A percentile compares a stretch with the other conserved stretches of the same genome.
Evolutionary conservation across 208 protist species (phyloP).

Genomic region (Acanthamoeba culbertsoni): DNA sequence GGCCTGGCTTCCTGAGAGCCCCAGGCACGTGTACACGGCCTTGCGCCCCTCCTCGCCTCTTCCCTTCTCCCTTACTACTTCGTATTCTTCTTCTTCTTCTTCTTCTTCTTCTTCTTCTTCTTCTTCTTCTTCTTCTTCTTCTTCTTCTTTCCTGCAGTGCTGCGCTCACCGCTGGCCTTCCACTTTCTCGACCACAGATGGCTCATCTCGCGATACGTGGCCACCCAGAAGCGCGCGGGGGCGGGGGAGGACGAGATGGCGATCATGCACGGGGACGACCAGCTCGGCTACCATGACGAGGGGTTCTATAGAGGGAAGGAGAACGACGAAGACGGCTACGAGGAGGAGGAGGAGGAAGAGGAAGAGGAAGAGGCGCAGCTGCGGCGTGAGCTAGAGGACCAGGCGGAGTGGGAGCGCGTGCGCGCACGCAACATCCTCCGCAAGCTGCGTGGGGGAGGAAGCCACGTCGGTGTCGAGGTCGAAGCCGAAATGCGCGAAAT

Average conservation of each 20-base stretch:
- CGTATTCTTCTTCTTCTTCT: no score
- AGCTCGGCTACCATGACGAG: conserved; percentile 67
- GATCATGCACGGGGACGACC: conserved; percentile 19
- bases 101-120: no score
- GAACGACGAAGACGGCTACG: conserved; percentile 57
- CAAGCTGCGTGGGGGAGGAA: not conserved
- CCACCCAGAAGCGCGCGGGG: no score
- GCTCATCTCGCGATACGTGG: conserved; percentile 81
- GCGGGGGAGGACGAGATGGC: conserved; percentile 77
- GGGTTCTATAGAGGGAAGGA: not conserved
- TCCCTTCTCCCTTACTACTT: no score
- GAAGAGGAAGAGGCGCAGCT: conserved; percentile 66
- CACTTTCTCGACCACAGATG: conserved; percentile 72
- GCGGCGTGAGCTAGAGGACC: not conserved
- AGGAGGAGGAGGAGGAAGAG: conserved; percentile 58
- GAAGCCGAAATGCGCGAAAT: not conserved
- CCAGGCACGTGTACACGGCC: conserved; percentile 71
- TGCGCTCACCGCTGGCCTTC: no score
- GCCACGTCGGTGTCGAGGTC: not conserved
- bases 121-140: no score
- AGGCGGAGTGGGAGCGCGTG: not conserved
- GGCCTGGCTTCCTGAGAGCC: conserved; percentile 88
- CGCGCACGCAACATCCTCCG: conserved; percentile 78
- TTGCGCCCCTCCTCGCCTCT: no score
- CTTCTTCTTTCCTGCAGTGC: no score